Conservation (phyloP, 352 stramenopile genomes). For the Halophytophthora polymorphica region DNA sequence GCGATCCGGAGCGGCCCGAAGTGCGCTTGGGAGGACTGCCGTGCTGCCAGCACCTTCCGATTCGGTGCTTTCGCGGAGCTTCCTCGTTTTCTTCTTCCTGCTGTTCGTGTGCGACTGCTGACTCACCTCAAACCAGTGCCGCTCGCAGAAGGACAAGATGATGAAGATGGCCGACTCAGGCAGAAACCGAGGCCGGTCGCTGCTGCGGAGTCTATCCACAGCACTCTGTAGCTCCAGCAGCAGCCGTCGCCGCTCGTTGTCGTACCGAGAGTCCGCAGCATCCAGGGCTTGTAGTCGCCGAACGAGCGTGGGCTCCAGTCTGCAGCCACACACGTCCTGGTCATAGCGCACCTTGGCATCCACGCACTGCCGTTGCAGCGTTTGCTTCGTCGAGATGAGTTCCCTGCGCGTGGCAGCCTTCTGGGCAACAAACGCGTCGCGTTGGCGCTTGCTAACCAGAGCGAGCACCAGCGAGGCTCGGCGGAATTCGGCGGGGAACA, state of each 20-base stretch:
- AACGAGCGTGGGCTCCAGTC: constrained; percentile 37
- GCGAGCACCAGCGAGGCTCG: constrained; percentile 30
- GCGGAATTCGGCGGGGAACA: constrained; percentile 56
- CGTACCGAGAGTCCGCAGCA: constrained; percentile 33
- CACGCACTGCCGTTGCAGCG: constrained; percentile 34
- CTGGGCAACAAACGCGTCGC: constrained; percentile 5
- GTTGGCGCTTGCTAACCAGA: constrained; percentile 38
- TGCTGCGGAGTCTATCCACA: constrained; percentile 25
- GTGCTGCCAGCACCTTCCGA: constrained; percentile 2
- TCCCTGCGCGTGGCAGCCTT: constrained; percentile 25
- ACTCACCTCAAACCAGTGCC: constrained; percentile 56
- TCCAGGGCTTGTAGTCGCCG: constrained; percentile 32
- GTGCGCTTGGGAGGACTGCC: constrained; percentile 17
- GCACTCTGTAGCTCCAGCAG: constrained; percentile 29
- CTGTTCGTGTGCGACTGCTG: neutral
- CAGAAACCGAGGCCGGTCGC: constrained; percentile 27
- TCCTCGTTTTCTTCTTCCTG: constrained; percentile 5
- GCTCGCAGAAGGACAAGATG: constrained; percentile 51
- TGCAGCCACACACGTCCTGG: constrained; percentile 26
- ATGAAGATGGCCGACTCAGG: constrained; percentile 21
- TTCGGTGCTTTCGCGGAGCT: neutral
- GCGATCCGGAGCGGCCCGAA: constrained; percentile 27
- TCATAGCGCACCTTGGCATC: constrained; percentile 60
- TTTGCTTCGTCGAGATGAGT: constrained; percentile 25
- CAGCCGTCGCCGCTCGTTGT: constrained; percentile 25